phyloP scores from a whole-genome alignment of 306 rosid genomes.

The Gleditsia sinensis region DNA sequence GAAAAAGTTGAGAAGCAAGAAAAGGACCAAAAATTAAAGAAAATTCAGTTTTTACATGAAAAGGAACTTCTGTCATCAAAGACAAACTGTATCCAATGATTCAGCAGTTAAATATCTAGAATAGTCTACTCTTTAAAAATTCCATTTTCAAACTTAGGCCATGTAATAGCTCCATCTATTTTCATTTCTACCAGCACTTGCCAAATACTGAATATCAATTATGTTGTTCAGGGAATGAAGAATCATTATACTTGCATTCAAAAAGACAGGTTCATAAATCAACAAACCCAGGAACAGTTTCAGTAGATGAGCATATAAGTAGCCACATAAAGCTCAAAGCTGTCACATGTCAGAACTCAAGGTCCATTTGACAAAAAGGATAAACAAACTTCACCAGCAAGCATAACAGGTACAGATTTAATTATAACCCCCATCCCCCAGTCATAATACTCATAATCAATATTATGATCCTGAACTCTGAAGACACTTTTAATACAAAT shows the following conservation, averaged over 20 bases:
- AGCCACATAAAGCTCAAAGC: neutral
- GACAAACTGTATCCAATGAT: conserved; percentile 6
- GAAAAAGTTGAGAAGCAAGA: conserved; percentile 19
- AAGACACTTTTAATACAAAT: neutral
- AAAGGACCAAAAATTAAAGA: neutral
- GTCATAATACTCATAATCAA: neutral
- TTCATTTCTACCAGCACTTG: conserved; percentile 23
- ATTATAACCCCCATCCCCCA: neutral
- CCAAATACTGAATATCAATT: conserved; percentile 2
- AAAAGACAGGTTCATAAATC: neutral
- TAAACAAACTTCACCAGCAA: conserved; percentile 13
- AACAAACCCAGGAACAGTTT: conserved; percentile 16
- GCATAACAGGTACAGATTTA: neutral
- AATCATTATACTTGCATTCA: neutral
- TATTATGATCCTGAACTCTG: neutral
- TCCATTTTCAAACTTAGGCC: conserved; percentile 21
- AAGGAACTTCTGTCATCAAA: conserved; percentile 12
- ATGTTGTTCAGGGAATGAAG: neutral
- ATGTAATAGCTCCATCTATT: neutral
- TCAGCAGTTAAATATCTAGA: neutral
- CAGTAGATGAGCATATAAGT: conserved; percentile 19
- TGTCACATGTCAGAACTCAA: conserved; percentile 8
- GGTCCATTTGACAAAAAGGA: neutral
- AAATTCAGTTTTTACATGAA: neutral
- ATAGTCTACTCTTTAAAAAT: conserved; percentile 12